Percentiles rank a stretch among this genome's conserved stretches.
Conservation (phyloP, 1,139 yeast genomes). For the Yamadazyma oceani region DNA sequence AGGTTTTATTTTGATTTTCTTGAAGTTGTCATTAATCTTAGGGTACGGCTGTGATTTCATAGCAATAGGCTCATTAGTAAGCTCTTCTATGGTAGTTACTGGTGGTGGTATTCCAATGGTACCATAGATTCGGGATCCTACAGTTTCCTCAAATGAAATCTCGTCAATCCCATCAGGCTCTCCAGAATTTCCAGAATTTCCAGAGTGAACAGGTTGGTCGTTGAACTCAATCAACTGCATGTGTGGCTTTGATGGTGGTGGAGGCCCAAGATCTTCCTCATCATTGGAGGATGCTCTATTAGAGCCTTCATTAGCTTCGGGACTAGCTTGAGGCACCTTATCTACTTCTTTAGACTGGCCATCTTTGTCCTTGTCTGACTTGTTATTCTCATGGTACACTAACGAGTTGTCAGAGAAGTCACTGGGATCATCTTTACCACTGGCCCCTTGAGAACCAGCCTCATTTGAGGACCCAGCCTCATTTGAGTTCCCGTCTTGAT, state of each 20-base stretch:
- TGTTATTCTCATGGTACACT: conserved; percentile 7
- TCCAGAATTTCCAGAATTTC: neutral
- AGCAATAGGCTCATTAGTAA: conserved; percentile 16
- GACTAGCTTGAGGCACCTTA: neutral
- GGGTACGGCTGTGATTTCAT: conserved; percentile 19
- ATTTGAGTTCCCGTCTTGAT: too few species aligned
- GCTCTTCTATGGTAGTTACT: conserved; percentile 6
- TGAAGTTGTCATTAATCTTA: conserved; percentile 17
- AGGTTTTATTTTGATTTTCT: conserved; percentile 15
- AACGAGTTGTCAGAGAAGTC: too few species aligned
- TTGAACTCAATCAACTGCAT: neutral
- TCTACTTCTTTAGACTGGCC: conserved; percentile 6
- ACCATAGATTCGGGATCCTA: conserved; percentile 2
- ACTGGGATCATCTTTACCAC: neutral
- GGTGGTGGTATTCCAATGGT: conserved; percentile 30
- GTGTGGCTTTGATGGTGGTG: neutral
- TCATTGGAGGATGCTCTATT: neutral
- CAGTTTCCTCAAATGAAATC: too few species aligned
- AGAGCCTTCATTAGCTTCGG: neutral
- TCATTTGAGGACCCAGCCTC: too few species aligned
- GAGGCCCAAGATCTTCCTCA: conserved; percentile 1
- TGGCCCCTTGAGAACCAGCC: conserved; percentile 1
- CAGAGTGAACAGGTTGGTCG: neutral
- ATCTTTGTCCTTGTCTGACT: conserved; percentile 12
- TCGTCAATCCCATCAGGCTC: conserved; percentile 15